phyloP scores from a whole-genome alignment of 169 alveolate genomes.

The Plasmodium berghei region DNA sequence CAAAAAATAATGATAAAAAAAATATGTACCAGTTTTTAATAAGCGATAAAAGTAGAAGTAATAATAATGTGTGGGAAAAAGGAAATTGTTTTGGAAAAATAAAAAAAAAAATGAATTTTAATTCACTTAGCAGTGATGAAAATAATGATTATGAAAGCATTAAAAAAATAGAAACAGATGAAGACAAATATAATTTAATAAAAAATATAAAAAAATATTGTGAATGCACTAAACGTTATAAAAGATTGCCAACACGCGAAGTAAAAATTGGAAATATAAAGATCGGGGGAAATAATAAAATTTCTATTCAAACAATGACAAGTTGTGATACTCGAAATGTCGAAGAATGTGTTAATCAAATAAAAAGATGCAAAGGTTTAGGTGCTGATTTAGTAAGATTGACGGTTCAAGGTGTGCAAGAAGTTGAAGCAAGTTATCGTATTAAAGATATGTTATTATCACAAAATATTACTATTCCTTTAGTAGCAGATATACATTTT shows the following conservation, averaged over 20 bases:
- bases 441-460: conserved; percentile 82
- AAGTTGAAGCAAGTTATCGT: conserved; percentile 81
- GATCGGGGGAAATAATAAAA: conserved; percentile 84
- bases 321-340: conserved; percentile 86
- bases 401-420: conserved; percentile 89
- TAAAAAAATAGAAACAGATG: conserved; percentile 3
- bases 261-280: conserved; percentile 85
- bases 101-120: conserved; percentile 13
- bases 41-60: not conserved
- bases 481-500: conserved; percentile 90
- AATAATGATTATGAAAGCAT: too few relatives aligned
- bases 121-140: conserved; percentile 9
- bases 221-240: conserved; percentile 78
- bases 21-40: conserved; percentile 19
- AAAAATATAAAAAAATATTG: conserved; percentile 78
- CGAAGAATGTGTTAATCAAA: conserved; percentile 86
- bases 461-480: conserved; percentile 81
- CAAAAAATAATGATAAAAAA: conserved; percentile 9
- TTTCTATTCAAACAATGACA: conserved; percentile 89
- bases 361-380: conserved; percentile 81
- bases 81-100: not conserved
- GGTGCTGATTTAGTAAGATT: conserved; percentile 87
- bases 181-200: conserved; percentile 57
- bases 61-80: not conserved
- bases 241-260: conserved; percentile 82